A percentile compares a stretch with the other conserved stretches of the same genome.
phyloP scores from a whole-genome alignment of 352 stramenopile genomes.

The Phytophthora foliorum region DNA sequence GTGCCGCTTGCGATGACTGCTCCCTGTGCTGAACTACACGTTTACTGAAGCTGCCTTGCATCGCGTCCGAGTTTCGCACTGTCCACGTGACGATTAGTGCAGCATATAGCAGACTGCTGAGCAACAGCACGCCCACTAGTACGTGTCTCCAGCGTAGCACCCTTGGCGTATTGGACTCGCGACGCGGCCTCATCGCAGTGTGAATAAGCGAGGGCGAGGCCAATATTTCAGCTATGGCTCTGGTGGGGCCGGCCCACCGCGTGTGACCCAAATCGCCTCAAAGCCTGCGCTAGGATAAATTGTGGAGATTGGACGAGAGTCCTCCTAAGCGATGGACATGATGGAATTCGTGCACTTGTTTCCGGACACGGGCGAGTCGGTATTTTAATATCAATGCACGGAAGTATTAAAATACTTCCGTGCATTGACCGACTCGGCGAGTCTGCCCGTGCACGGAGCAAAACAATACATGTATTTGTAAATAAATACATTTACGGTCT shows the following conservation, averaged over 20 bases:
- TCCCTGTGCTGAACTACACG: neutral
- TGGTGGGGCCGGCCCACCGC: no score
- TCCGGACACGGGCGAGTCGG: no score
- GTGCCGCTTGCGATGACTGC: neutral
- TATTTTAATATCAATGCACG: no score
- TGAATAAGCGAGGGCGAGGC: neutral
- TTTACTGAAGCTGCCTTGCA: neutral
- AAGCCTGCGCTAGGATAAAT: slow-evolving; percentile 13
- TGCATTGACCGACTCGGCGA: no score
- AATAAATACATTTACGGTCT: no score
- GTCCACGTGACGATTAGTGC: slow-evolving; percentile 13
- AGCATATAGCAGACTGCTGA: slow-evolving; percentile 21
- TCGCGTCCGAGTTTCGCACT: neutral
- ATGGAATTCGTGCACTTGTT: neutral
- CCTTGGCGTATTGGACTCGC: slow-evolving; percentile 2
- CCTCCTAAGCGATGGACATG: neutral
- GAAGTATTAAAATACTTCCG: no score
- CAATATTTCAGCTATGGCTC: slow-evolving; percentile 3
- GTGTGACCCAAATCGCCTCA: neutral
- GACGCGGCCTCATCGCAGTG: slow-evolving; percentile 5
- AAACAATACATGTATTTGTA: no score
- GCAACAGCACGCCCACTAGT: slow-evolving; percentile 10
- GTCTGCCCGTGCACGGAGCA: no score
- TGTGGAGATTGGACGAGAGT: slow-evolving; percentile 13
- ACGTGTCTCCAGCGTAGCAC: slow-evolving; percentile 6